Evolutionary conservation across 805 yeast genomes (phyloP).

Genomic region (Suhomyces prunicola): DNA sequence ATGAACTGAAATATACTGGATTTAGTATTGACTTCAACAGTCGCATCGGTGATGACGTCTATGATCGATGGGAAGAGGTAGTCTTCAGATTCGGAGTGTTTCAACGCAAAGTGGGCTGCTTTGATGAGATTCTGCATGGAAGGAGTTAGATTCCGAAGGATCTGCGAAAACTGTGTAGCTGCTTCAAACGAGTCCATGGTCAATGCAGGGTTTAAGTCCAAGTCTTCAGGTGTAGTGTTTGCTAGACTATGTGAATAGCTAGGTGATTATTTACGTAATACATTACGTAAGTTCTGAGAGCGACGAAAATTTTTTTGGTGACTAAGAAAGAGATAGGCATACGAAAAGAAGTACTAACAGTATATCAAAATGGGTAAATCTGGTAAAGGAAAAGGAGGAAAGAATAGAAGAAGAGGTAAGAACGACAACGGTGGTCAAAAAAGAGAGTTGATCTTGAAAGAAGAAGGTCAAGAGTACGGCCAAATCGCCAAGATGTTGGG

Average conservation of each 20-base stretch:
- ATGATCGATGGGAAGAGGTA: constrained; percentile 66
- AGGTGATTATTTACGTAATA: too few relatives aligned
- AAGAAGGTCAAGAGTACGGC: constrained; percentile 98
- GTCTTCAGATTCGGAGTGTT: constrained; percentile 57
- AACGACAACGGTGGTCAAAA: constrained; percentile 86
- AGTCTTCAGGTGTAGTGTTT: not conserved
- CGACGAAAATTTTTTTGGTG: not conserved
- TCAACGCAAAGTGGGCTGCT: constrained; percentile 55
- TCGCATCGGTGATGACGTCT: constrained; percentile 50
- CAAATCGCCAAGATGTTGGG: constrained; percentile 98
- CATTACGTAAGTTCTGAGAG: too few relatives aligned
- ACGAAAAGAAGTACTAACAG: not conserved
- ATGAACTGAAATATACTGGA: constrained; percentile 68
- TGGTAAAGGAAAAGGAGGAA: constrained; percentile 81
- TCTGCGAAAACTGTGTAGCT: constrained; percentile 67
- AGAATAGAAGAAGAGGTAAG: constrained; percentile 98
- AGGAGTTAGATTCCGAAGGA: constrained; percentile 63
- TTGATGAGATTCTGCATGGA: constrained; percentile 49
- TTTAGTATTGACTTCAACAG: constrained; percentile 55
- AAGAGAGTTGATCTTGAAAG: constrained; percentile 88
- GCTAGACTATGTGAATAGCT: too few relatives aligned
- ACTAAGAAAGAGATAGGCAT: not conserved
- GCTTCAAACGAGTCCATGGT: constrained; percentile 88
- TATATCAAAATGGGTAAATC: constrained; percentile 61
- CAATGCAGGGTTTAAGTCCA: not conserved